Evolutionary conservation across 2,329 filamentous ascomycete genomes (phyloP).

Genomic region (Fusarium subglutinans): DNA sequence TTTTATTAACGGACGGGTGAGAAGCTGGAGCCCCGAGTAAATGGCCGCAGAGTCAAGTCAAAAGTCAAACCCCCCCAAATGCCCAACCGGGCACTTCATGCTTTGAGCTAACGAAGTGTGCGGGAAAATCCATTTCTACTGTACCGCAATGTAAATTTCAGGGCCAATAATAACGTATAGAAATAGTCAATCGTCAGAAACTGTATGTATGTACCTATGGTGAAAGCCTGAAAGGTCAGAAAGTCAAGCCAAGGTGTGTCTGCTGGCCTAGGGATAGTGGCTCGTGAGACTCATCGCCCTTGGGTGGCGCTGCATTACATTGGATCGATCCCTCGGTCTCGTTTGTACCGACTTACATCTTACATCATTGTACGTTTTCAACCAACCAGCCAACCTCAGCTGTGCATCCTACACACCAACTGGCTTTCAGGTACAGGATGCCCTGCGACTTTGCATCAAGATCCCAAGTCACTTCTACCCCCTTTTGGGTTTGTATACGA

Average conservation of each 20-base stretch:
- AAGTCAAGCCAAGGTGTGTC: constrained; percentile 28
- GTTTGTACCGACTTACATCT: constrained; percentile 40
- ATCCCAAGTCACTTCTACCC: constrained; percentile 28
- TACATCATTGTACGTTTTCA: constrained; percentile 41
- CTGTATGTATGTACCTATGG: not conserved
- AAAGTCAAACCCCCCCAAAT: not conserved
- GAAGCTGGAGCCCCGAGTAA: constrained; percentile 21
- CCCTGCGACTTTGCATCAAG: constrained; percentile 16
- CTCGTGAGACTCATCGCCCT: constrained; percentile 32
- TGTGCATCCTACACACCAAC: constrained; percentile 28
- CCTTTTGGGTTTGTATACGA: constrained; percentile 14
- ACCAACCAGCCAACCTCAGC: constrained; percentile 6
- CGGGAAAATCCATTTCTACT: constrained; percentile 8
- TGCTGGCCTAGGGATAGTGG: constrained; percentile 29
- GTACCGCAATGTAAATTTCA: not conserved
- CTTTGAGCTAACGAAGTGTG: constrained; percentile 11
- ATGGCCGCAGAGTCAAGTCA: constrained; percentile 3
- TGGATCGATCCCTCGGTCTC: constrained; percentile 27
- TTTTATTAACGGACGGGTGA: constrained; percentile 30
- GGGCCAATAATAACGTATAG: constrained; percentile 3
- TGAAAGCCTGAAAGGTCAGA: constrained; percentile 11
- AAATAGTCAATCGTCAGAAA: constrained; percentile 1
- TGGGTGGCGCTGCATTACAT: constrained; percentile 29
- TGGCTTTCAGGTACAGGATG: constrained; percentile 21
- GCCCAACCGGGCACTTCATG: constrained; percentile 3